These are phyloP conservation scores for Thuja plicata DNA, from an alignment of 83 land plant genomes.

Conservation along the genomic window DNA sequence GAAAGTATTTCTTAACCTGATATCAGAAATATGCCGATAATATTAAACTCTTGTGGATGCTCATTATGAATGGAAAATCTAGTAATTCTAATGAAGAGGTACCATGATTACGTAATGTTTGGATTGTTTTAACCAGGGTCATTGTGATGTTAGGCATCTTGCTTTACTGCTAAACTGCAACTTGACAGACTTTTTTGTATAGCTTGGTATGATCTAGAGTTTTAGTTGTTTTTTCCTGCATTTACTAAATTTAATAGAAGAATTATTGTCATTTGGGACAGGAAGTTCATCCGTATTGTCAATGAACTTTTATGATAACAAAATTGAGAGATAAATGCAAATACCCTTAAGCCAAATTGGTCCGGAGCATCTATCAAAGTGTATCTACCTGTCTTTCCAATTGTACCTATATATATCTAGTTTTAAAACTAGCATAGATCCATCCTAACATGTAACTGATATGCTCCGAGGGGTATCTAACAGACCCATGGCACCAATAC, in stretches of 20 bases:
- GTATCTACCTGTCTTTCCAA: neutral
- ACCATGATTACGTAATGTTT: neutral
- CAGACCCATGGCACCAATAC: neutral
- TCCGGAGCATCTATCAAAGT: neutral
- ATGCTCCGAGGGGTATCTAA: neutral
- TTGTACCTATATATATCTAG: neutral
- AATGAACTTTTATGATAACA: neutral
- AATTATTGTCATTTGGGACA: neutral
- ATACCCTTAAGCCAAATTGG: neutral
- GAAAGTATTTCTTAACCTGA: neutral
- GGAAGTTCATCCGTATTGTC: neutral
- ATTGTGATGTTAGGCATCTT: neutral
- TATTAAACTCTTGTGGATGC: neutral
- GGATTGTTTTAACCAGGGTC: neutral
- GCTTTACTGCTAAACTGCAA: neutral
- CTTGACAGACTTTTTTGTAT: neutral
- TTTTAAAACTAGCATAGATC: neutral
- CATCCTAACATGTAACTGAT: neutral
- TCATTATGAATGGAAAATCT: neutral
- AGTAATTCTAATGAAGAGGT: neutral
- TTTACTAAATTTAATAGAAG: neutral
- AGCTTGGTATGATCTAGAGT: neutral
- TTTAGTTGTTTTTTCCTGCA: neutral
- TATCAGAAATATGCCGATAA: neutral
- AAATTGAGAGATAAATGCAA: neutral